Evolutionary conservation across 306 rosid species (phyloP).

Genomic region (Fragaria ananassa): DNA sequence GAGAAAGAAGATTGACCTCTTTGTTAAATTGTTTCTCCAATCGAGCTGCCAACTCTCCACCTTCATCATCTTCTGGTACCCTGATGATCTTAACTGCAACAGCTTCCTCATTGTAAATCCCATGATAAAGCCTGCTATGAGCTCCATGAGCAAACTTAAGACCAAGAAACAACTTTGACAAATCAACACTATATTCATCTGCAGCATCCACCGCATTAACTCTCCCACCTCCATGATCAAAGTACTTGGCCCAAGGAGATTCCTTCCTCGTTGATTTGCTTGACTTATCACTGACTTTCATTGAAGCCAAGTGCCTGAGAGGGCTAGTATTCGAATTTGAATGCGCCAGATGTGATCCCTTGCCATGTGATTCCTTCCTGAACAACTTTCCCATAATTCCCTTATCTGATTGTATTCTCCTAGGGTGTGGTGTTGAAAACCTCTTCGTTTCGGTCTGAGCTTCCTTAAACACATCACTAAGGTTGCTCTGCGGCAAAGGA

Average conservation of each 20-base stretch:
- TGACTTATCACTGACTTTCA: slow-evolving; percentile 39
- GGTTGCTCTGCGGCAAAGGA: slow-evolving; percentile 48
- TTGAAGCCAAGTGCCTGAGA: slow-evolving; percentile 35
- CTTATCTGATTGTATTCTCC: slow-evolving; percentile 43
- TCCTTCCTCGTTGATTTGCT: slow-evolving; percentile 60
- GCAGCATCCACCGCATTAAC: slow-evolving; percentile 68
- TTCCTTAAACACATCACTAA: slow-evolving; percentile 65
- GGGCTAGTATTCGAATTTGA: slow-evolving; percentile 37
- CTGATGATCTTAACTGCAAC: slow-evolving; percentile 86
- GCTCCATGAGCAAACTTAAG: slow-evolving; percentile 96
- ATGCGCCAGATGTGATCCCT: slow-evolving; percentile 16
- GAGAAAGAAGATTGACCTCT: slow-evolving; percentile 80
- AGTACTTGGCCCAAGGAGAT: slow-evolving; percentile 58
- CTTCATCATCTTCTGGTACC: slow-evolving; percentile 76
- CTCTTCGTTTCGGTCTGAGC: slow-evolving; percentile 64
- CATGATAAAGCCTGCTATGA: slow-evolving; percentile 90
- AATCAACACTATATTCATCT: slow-evolving; percentile 72
- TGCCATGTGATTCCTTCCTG: slow-evolving; percentile 38
- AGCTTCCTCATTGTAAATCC: slow-evolving; percentile 63
- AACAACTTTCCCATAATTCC: slow-evolving; percentile 39
- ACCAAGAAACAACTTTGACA: slow-evolving; percentile 76
- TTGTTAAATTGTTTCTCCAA: slow-evolving; percentile 74
- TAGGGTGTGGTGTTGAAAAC: slow-evolving; percentile 67
- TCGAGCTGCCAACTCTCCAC: slow-evolving; percentile 51
- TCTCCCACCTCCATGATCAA: slow-evolving; percentile 70